Evolutionary conservation across 768 basidiomycete genomes (phyloP).

Genomic region (Daedalea quercina): DNA sequence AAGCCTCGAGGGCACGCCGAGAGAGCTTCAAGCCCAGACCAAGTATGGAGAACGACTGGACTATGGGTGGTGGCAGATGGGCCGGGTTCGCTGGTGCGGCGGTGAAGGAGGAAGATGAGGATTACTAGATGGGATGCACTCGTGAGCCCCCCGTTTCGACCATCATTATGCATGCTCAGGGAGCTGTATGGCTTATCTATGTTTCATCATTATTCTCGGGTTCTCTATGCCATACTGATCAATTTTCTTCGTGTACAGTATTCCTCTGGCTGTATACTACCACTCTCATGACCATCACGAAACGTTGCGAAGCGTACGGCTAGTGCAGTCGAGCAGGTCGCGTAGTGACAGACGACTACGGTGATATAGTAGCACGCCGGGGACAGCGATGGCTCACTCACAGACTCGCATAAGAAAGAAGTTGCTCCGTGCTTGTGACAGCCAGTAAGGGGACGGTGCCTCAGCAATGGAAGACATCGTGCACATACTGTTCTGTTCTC

Average conservation of each 20-base stretch:
- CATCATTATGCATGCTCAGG: neutral
- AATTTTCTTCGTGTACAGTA: neutral
- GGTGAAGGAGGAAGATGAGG: slow-evolving; percentile 27
- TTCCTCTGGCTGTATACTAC: neutral
- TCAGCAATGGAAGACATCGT: too few species aligned
- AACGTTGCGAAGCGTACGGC: too few species aligned
- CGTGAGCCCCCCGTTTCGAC: neutral
- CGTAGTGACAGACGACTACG: too few species aligned
- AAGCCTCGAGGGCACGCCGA: slow-evolving; percentile 46
- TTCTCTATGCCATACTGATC: neutral
- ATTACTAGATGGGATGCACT: slow-evolving; percentile 12
- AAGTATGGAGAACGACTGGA: slow-evolving; percentile 47
- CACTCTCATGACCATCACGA: too few species aligned
- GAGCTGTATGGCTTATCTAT: neutral
- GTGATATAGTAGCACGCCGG: too few species aligned
- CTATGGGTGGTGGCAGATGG: slow-evolving; percentile 11
- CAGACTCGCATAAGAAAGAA: too few species aligned
- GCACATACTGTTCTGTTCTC: too few species aligned
- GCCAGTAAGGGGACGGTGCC: too few species aligned
- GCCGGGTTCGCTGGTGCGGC: slow-evolving; percentile 23
- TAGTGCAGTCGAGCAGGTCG: too few species aligned
- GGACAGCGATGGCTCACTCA: too few species aligned
- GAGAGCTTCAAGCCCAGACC: slow-evolving; percentile 84
- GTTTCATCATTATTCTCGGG: neutral
- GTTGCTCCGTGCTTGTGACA: too few species aligned